Conservation (phyloP, 2,329 filamentous ascomycete species). For the Fusarium succisae region DNA sequence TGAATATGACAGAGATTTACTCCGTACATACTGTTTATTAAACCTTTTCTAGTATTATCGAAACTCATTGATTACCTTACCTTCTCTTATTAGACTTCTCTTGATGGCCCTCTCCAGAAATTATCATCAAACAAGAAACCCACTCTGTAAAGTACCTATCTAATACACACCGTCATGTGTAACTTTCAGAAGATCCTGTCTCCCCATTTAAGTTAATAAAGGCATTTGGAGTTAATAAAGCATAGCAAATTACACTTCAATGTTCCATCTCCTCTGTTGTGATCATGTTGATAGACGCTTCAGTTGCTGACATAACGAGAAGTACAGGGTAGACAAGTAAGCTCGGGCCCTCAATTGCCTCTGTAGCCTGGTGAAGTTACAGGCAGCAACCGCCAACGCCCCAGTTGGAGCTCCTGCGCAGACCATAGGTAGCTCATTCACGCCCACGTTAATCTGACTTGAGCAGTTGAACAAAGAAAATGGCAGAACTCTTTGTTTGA, state of each 20-base stretch:
- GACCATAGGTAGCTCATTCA: not conserved
- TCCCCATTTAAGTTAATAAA: not conserved
- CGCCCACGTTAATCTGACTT: not conserved
- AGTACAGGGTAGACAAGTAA: not conserved
- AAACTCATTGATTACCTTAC: not conserved
- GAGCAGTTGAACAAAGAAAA: conserved; percentile 1
- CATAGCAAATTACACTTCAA: conserved; percentile 3
- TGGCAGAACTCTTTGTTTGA: not conserved
- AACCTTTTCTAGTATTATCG: not conserved
- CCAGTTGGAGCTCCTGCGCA: conserved; percentile 11
- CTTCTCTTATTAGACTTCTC: not conserved
- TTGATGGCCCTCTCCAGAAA: not conserved
- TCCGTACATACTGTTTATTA: too few relatives aligned
- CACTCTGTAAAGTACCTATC: too few relatives aligned
- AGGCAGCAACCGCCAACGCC: conserved; percentile 28
- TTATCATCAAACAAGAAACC: not conserved
- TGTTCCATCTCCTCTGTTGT: not conserved
- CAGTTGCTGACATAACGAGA: conserved; percentile 9
- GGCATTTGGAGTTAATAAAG: not conserved
- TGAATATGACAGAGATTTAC: not conserved
- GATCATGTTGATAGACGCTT: not conserved
- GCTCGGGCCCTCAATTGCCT: conserved; percentile 18
- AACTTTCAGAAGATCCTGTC: not conserved
- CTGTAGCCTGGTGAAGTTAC: conserved; percentile 10
- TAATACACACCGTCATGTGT: not conserved